Base-by-base conservation (phyloP, 805 yeast species). In the Hanseniaspora valbyensis region DNA sequence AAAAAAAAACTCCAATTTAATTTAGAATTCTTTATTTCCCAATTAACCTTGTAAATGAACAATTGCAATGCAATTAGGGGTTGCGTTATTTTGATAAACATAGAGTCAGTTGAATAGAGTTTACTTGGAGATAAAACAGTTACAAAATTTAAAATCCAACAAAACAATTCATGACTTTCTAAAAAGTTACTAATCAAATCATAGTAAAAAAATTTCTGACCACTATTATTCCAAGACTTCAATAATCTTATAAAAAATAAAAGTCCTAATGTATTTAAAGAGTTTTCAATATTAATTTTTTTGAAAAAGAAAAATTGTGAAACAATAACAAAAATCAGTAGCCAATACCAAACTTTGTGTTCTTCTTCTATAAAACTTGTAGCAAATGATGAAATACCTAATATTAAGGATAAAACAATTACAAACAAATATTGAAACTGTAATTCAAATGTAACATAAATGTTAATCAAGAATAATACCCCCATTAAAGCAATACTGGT, bases 271-370 rank as follows among this genome's bases (percentile, higher is more conserved):
- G 44, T 26, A 13, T 22, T n/a, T 6, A 29, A 3, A 5, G 32
- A 7, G 9, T 30, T 24, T 24, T 16, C 33, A 4, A 18, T 4
- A 7, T 37, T 16, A 10, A 44, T 24, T 24, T 5, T 24, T 55
- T 14, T 3, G 61, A 52, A 50, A 56, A 61, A 34, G 9, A 12
- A 44, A 6, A 9, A 24, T 32, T 16, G 39, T 30, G 19, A 54
- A 52, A 2, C 57, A 48, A 32, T 59, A 34, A 64, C 58, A 14
- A 57, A 41, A 1, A 59, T 56, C 4, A 56, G 61, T 21, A 75
- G 67, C 80, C 86, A 83, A 85, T 95, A 92, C 98, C 98, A 92
- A 16, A 89, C 64, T 61, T 89, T 96, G 61, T 92, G 95, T 61
- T 92, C 98, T 63, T 92, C 98, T 60, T 92, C 98, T 16, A 92